Evolutionary conservation across 306 rosid species (phyloP), one percentile per base, ranked within the genome.

Genomic region (Cicer pinnatifidum): DNA sequence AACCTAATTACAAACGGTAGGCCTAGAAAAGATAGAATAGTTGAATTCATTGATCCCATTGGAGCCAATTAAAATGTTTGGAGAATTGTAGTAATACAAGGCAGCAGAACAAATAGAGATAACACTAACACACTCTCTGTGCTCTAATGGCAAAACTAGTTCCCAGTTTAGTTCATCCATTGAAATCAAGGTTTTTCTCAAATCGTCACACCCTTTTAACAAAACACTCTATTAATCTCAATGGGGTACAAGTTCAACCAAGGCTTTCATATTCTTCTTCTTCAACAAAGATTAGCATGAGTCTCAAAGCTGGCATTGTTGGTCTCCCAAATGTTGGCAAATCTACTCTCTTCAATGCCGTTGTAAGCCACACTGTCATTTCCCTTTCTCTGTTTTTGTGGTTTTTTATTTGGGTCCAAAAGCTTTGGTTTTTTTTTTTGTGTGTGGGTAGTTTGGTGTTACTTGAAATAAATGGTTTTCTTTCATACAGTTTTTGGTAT

Each of bases 271-370:
- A 87, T 69, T 86, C 75, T 72, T 88, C 90, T 76, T 86, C 91
- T 41, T 80, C 93, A 0, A 84, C 89, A 3, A 91, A 76, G 80
- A 87, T 91, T 48, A 87, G 99, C 89, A 94, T 89, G 99, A 94
- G 93, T 82, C 92, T 94, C 69, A 86, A 73, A 82, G 95, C 96
- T 53, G 99, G 99, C 66, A 91, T 94, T 52, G 99, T 94, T 60
- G 99, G 99, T 73, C 99, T 94, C 51, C 97, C 97, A 7, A 94
- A 94, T 77, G 99, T 94, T 67, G 98, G 98, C 43, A 94, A 89
- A 78, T 94, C 98, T 70, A 94, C 97, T 28, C 96, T 94, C 73
- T 94, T 94, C 88, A 94, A 91, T 70, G 99, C 97, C 75, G 97
- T 94, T 20, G 97, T 94, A 81, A 87, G 92, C 23, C 66, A 19